Base-by-base conservation (phyloP, 192 early-diverging fungal genomes). In the Coemansia umbellata region DNA sequence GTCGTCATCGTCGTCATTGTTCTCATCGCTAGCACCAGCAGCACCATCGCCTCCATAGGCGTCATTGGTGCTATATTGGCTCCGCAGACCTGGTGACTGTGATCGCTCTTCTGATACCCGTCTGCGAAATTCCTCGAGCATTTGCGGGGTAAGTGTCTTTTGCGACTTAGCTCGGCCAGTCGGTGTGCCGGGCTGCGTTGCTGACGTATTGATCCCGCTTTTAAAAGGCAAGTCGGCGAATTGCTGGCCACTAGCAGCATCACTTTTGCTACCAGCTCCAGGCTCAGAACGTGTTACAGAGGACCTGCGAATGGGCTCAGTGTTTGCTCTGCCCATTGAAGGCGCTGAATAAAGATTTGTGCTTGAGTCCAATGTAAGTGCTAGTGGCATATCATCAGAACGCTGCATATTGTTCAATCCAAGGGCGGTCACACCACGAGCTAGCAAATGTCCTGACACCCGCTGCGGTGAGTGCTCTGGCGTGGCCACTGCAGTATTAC, bases 141-240 rank as follows among this genome's bases (percentile, higher is more conserved):
- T 76, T 33, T 76, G 73, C 33, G 73, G 73, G 2, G 73, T 76
- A 24, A 69, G 66, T 2, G 58, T 65, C 32, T 76, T 76, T 39
- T 69, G 73, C 35, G 66, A 56, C 37, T 58, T 53, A 13, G 61
- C 73, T 8, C 58, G 53, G 5, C 41, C 55, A 4, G 47, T 61
- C 7, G 73, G 65, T 14, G 72, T 64, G 15, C 53, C 49, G 21
- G 72, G 65, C 37, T 54, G 60, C 0, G 68, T 70, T 17, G 53
- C 31, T 5, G 55, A 55, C 37, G 32, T 13, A 4, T 27, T 49
- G 31, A 17, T 24, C 21, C 31, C 33, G 36, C 18, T 37, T 9
- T 19, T 23, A 18, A 6, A n/a, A 7, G 7, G 17, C 10, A 18
- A 18, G 18, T 5, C 30, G 3, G 14, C 19, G 6, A 10, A 5